Conservation (phyloP, 192 early-diverging fungal genomes). For the Podila verticillata region DNA sequence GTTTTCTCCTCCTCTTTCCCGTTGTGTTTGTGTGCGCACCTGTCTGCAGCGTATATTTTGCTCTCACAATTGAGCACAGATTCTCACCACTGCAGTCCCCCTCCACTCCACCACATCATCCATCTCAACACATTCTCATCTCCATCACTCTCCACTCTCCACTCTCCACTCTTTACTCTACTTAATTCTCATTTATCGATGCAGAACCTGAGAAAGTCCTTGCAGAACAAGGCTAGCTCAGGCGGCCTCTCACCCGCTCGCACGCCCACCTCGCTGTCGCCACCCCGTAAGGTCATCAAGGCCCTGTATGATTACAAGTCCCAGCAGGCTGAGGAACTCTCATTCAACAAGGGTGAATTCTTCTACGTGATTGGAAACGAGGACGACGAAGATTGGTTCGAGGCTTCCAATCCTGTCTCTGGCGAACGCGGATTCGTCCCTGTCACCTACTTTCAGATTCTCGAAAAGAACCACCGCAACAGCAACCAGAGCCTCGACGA, state of each 20-base stretch:
- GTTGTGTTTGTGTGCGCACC: too few species aligned
- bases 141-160: too few species aligned
- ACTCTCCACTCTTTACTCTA: neutral
- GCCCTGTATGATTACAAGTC: constrained; percentile 75
- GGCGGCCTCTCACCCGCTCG: constrained; percentile 29
- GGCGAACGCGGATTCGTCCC: constrained; percentile 78
- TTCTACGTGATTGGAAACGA: constrained; percentile 80
- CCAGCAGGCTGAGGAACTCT: constrained; percentile 66
- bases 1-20: too few species aligned
- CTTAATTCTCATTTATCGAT: constrained; percentile 7
- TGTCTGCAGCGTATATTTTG: too few species aligned
- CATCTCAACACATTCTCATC: too few species aligned
- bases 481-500: constrained; percentile 50
- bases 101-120: too few species aligned
- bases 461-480: constrained; percentile 65
- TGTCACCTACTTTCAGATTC: constrained; percentile 75
- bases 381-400: constrained; percentile 77
- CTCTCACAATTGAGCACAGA: too few species aligned
- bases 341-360: constrained; percentile 80
- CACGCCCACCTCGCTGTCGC: constrained; percentile 32
- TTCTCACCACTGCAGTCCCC: too few species aligned
- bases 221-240: constrained; percentile 42
- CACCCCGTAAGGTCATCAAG: constrained; percentile 80
- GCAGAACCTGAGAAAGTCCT: constrained; percentile 44
- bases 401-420: constrained; percentile 78